Evolutionary conservation across 208 protist species (phyloP), one percentile per base, ranked within the genome.

Genomic region (Crithidia acanthocephali): DNA sequence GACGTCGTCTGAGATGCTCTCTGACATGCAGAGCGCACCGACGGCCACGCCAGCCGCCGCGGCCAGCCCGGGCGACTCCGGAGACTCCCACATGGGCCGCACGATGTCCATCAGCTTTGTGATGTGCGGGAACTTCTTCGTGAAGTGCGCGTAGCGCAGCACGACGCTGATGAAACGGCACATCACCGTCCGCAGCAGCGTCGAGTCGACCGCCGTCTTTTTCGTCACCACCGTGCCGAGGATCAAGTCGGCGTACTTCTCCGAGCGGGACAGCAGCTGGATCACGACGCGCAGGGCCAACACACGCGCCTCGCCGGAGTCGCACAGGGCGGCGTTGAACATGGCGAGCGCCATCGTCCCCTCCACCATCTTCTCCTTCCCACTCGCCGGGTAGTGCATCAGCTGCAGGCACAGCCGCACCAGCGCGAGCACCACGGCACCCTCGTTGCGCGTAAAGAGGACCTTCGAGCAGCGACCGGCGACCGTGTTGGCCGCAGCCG

Each of bases 301-400:
- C 57, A 90, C 84, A 45, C 92, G 90, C 4, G 92, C 92, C 68
- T 93, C 84, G 30, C 84, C 85, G 13, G 66, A 85, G 80, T 97
- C 90, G 79, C 90, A 95, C 27, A 97, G 87, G 20, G 87, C 83
- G 15, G 87, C 92, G 73, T 92, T 94, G 81, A 95, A 95, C 84
- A 95, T 93, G 72, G 92, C 86, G 20, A 94, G 80, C 51, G 88
- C 90, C 88, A 97, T 95, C 18, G 92, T 93, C 27, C 87, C 82
- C 68, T 95, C 86, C 50, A 97, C 88, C 85, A 97, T 94, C 76
- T 92, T 91, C 73, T 95, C 92, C 80, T 97, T 97, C 7, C 90
- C 81, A 67, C 85, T 94, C 22, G 86, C 84, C 27, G 87, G 84
- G 79, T 91, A 91, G 67, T 86, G 47, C 83, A 95, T 84, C 16